Evolutionary conservation across 2,329 filamentous ascomycete species (phyloP), one percentile per base, ranked within the genome.

Genomic region (Taxawa tesnikishii): DNA sequence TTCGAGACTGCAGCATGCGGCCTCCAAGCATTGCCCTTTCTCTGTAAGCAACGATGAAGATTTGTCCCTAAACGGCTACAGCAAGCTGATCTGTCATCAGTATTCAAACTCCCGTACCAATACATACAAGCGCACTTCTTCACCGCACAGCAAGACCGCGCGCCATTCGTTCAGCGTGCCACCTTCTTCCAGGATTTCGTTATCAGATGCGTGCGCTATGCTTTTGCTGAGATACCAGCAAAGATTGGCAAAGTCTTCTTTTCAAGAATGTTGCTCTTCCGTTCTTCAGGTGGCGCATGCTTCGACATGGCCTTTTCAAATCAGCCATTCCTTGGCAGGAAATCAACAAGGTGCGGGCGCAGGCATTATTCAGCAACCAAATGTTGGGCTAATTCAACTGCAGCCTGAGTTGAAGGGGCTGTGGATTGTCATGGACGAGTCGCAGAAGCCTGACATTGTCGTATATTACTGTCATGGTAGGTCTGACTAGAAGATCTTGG

Each of bases 391-490:
- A n/a, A n/a, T n/a, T n/a, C n/a, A 14, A 6, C 14, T 14, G 9
- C 27, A 42, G 36, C 40, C 48, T 15, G 45, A 43, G 17, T 29
- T 50, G 6, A 43, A 64, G 37, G 83, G 83, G 3, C 56, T 88
- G 4, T 88, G 80, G 75, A 71, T 85, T 29, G 68, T 70, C 26
- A 58, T 69, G 27, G 67, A 83, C 43, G 65, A 70, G 11, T 60
- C 65, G 24, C 57, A 63, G 29, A 62, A 69, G 33, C 78, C 82
- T 0, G 83, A 90, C 49, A 61, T 90, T 34, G 75, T 85, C n/a
- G 56, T 92, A 2, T 88, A 84, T 51, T 90, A 90, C 50, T 71
- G 73, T 25, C 83, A 92, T 50, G 83, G 79, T 78, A 58, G 43
- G 63, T 42, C 9, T 12, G n/a, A n/a, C n/a, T n/a, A n/a, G n/a